Evolutionary conservation across 2,329 filamentous ascomycete genomes (phyloP).

Genomic region (Penicillium sp.): DNA sequence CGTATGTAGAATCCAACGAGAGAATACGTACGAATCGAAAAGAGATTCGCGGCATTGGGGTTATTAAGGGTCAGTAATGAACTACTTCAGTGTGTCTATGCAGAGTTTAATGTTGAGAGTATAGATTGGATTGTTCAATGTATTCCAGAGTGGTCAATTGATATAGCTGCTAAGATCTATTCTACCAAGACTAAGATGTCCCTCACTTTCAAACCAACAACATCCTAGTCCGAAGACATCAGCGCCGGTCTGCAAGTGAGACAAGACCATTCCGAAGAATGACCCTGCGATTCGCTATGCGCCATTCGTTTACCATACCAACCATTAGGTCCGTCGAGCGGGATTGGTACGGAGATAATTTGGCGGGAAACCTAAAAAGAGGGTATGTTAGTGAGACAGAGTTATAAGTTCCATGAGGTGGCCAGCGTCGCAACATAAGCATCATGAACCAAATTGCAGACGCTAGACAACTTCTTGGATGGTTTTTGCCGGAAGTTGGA

Average conservation of each 20-base stretch:
- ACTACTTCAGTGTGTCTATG: background rate
- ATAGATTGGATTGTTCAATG: background rate
- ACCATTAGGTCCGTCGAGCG: conserved; percentile 50
- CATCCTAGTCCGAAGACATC: conserved; percentile 33
- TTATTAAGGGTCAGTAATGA: no score
- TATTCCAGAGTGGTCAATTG: background rate
- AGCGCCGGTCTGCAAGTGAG: conserved; percentile 46
- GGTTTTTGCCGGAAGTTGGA: background rate
- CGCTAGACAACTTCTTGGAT: background rate
- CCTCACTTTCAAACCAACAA: conserved; percentile 45
- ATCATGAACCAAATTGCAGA: background rate
- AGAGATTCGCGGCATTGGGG: no score
- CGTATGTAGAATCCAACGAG: no score
- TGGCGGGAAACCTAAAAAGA: conserved; percentile 54
- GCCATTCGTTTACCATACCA: conserved; percentile 94
- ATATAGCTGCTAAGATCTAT: background rate
- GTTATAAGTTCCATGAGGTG: background rate
- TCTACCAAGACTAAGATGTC: conserved; percentile 24
- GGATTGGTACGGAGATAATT: conserved; percentile 76
- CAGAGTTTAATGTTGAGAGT: background rate
- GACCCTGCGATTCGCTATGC: conserved; percentile 64
- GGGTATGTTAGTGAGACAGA: background rate
- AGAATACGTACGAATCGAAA: no score
- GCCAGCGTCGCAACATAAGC: background rate
- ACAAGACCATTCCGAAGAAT: conserved; percentile 23